Conservation (phyloP, 768 basidiomycete genomes). For the Tephrocybe sp. region DNA sequence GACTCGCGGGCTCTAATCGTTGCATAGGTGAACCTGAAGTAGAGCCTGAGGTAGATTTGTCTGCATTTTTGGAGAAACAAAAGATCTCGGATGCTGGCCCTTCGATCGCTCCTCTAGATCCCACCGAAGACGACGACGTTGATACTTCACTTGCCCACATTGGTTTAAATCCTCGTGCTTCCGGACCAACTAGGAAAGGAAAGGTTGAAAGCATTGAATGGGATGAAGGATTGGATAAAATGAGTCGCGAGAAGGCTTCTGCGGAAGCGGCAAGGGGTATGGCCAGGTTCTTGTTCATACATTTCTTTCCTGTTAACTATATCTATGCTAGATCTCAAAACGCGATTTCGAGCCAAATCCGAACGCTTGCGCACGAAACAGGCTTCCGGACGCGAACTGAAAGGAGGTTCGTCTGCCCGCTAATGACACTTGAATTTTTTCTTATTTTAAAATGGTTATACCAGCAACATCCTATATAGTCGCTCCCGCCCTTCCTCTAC, state of each 20-base stretch:
- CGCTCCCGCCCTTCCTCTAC: conserved; percentile 23
- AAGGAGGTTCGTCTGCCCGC: conserved; percentile 31
- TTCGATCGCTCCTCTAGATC: conserved; percentile 17
- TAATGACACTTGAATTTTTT: neutral
- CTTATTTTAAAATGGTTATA: neutral
- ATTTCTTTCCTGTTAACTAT: neutral
- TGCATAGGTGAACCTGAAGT: conserved; percentile 59
- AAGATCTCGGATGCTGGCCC: conserved; percentile 41
- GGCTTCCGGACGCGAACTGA: conserved; percentile 29
- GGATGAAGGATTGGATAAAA: conserved; percentile 63
- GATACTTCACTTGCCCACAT: conserved; percentile 61
- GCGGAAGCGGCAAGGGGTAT: conserved; percentile 79
- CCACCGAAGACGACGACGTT: conserved; percentile 55
- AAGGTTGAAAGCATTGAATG: conserved; percentile 65
- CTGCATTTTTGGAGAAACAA: conserved; percentile 66
- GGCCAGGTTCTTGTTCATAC: neutral
- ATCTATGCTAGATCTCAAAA: conserved; percentile 63
- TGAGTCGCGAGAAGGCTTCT: conserved; percentile 68
- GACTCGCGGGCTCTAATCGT: neutral
- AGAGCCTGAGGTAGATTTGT: conserved; percentile 75
- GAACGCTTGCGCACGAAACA: conserved; percentile 43
- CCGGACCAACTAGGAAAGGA: conserved; percentile 52
- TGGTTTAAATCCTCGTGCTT: conserved; percentile 26
- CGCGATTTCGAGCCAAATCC: conserved; percentile 56
- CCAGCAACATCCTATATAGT: conserved; percentile 15